Conservation (phyloP, 2,329 filamentous ascomycete species). For the Anthostomella pinea region DNA sequence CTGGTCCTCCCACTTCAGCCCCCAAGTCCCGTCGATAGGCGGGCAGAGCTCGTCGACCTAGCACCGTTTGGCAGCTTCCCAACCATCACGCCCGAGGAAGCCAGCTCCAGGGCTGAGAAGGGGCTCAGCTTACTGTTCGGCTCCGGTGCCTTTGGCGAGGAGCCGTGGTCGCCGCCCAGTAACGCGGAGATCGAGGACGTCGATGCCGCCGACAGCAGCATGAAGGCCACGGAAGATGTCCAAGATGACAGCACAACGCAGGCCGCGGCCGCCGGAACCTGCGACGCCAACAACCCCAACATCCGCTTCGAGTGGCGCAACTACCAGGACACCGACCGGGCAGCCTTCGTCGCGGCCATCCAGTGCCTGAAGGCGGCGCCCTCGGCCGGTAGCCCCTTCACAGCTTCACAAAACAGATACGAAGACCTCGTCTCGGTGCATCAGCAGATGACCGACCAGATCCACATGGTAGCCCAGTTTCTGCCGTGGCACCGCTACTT, state of each 20-base stretch:
- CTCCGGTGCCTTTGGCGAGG: slow-evolving; percentile 18
- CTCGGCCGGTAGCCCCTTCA: slow-evolving; percentile 23
- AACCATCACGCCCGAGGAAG: slow-evolving; percentile 27
- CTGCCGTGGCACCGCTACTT: slow-evolving; percentile 41
- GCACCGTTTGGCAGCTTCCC: slow-evolving; percentile 27
- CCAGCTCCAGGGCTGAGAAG: slow-evolving; percentile 18
- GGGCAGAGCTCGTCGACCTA: slow-evolving; percentile 23
- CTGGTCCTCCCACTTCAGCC: slow-evolving; percentile 17
- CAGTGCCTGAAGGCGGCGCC: slow-evolving; percentile 34
- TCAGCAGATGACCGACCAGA: slow-evolving; percentile 30
- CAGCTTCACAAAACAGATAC: slow-evolving; percentile 31
- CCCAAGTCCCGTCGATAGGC: slow-evolving; percentile 14
- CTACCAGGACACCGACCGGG: slow-evolving; percentile 28
- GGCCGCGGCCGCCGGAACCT: slow-evolving; percentile 17
- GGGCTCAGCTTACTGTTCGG: slow-evolving; percentile 14
- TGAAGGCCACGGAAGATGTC: slow-evolving; percentile 6
- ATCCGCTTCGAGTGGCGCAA: slow-evolving; percentile 33
- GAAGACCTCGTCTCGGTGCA: slow-evolving; percentile 39
- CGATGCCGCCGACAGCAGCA: slow-evolving; percentile 5
- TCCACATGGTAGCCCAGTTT: slow-evolving; percentile 35
- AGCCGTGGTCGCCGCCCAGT: slow-evolving; percentile 9
- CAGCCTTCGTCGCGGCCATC: slow-evolving; percentile 32
- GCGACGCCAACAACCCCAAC: slow-evolving; percentile 23
- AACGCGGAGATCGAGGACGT: slow-evolving; percentile 13
- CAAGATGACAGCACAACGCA: slow-evolving; percentile 7